Conservation (phyloP, 345 rosid species). For the Trapa bicornis region DNA sequence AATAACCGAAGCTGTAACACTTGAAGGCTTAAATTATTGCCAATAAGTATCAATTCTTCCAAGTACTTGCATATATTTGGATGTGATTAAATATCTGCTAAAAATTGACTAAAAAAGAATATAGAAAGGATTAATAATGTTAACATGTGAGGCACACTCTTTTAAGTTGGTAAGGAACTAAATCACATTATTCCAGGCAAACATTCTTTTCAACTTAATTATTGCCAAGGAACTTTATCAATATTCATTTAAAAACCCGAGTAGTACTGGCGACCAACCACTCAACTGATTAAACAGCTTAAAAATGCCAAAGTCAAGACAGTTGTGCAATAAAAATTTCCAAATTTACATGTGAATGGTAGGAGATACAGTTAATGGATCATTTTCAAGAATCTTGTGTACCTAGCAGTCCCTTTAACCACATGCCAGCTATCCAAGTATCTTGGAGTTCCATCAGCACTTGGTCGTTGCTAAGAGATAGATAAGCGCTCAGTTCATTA, state of each 20-base stretch:
- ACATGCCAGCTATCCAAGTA: slow-evolving; percentile 84
- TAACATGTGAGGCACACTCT: too few relatives aligned
- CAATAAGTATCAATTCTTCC: not conserved
- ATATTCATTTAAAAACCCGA: not conserved
- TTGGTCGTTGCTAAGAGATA: slow-evolving; percentile 69
- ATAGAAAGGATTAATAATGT: too few relatives aligned
- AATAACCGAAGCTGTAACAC: not conserved
- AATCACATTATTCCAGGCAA: not conserved
- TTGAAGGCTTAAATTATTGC: not conserved
- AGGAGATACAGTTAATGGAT: slow-evolving; percentile 2
- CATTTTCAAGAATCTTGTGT: slow-evolving; percentile 1
- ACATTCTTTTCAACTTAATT: not conserved
- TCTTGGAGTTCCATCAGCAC: slow-evolving; percentile 52
- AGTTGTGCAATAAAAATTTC: not conserved
- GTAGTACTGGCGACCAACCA: not conserved
- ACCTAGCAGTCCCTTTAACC: slow-evolving; percentile 63
- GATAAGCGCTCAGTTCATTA: not conserved
- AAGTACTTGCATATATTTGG: not conserved
- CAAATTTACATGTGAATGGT: not conserved
- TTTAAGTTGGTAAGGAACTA: not conserved
- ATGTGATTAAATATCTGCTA: too few relatives aligned
- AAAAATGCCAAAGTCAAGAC: not conserved
- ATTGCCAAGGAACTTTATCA: not conserved
- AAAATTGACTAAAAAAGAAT: too few relatives aligned
- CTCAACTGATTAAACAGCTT: not conserved